Conservation (phyloP, 1,139 yeast species). For the Kazachstania sp. region DNA sequence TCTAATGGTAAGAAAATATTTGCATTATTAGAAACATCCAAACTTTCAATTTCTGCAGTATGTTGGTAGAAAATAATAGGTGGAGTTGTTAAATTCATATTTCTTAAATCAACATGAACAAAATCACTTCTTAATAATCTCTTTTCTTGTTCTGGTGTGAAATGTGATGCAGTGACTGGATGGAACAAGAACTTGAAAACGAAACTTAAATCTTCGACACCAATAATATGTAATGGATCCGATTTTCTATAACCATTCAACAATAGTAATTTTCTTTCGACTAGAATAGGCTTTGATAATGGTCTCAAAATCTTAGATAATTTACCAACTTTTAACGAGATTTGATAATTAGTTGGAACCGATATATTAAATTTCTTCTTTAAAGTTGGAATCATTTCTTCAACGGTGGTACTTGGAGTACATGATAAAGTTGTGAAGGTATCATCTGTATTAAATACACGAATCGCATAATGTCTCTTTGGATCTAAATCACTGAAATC, state of each 20-base stretch:
- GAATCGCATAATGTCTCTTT: conserved; percentile 35
- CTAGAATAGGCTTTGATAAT: conserved; percentile 67
- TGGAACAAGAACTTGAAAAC: conserved; percentile 79
- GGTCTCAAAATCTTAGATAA: conserved; percentile 65
- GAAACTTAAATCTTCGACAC: conserved; percentile 81
- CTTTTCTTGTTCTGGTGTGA: conserved; percentile 60
- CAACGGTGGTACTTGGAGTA: conserved; percentile 64
- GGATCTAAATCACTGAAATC: conserved; percentile 28
- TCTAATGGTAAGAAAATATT: conserved; percentile 77
- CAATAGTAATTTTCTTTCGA: conserved; percentile 65
- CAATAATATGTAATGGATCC: conserved; percentile 70
- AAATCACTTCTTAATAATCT: conserved; percentile 52
- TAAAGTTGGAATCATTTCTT: conserved; percentile 58
- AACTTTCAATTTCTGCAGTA: conserved; percentile 70
- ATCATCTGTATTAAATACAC: conserved; percentile 71
- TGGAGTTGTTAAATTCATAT: conserved; percentile 71
- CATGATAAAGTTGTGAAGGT: conserved; percentile 75
- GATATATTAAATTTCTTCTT: conserved; percentile 62
- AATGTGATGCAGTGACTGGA: conserved; percentile 58
- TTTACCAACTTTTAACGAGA: conserved; percentile 74
- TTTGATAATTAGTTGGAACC: conserved; percentile 64
- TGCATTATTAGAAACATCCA: conserved; percentile 83
- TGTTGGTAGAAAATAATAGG: conserved; percentile 78
- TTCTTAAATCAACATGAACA: conserved; percentile 65
- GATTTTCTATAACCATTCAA: conserved; percentile 72